These are phyloP conservation scores for Talaromyces sp. DNA, from an alignment of 2,329 filamentous ascomycete species.

Conservation along the genomic window DNA sequence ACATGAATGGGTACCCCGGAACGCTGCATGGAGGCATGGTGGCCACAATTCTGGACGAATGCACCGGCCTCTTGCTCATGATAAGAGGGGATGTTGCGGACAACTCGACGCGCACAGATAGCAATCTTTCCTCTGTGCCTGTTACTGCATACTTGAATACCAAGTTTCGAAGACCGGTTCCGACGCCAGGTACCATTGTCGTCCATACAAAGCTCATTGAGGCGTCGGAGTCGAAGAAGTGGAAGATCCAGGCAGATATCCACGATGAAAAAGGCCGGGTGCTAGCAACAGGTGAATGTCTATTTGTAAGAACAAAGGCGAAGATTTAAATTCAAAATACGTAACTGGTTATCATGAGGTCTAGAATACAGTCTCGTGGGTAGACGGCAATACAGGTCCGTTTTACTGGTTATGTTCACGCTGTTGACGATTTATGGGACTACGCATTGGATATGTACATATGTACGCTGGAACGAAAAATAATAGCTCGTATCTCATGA, in stretches of 20 bases:
- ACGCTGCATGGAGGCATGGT: slow-evolving; percentile 25
- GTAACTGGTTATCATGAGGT: not conserved
- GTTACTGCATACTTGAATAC: slow-evolving; percentile 21
- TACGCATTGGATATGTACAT: not conserved
- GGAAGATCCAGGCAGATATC: not conserved
- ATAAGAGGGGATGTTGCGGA: slow-evolving; percentile 2
- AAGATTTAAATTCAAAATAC: not conserved
- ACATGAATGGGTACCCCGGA: slow-evolving; percentile 21
- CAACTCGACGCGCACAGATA: not conserved
- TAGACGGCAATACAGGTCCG: no score
- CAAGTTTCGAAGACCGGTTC: slow-evolving; percentile 16
- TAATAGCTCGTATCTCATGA: not conserved
- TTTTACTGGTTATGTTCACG: no score
- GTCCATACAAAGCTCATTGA: not conserved
- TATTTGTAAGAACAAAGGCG: not conserved
- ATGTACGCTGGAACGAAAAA: not conserved
- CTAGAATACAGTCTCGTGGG: no score
- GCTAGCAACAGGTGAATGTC: not conserved
- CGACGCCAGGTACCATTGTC: slow-evolving; percentile 22
- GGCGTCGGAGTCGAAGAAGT: not conserved
- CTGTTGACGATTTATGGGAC: not conserved
- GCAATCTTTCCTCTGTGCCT: slow-evolving; percentile 5
- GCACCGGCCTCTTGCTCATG: slow-evolving; percentile 17
- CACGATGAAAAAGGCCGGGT: not conserved
- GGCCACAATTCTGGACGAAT: slow-evolving; percentile 22